Evolutionary conservation across 106 monocot species (phyloP).

Genomic region (Hemerocallis citrina): DNA sequence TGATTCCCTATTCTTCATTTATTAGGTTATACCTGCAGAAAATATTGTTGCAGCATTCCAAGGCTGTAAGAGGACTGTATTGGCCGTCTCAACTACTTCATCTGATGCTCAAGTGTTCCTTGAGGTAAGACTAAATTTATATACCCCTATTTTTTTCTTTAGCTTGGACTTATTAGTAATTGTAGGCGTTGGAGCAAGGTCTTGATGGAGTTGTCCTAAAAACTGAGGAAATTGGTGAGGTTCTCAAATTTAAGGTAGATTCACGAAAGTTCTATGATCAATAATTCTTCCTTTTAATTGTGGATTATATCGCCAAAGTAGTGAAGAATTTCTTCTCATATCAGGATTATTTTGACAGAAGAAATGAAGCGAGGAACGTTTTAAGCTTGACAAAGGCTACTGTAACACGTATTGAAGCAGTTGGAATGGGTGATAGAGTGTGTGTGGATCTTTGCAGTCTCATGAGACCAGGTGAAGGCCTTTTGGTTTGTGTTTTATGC

Average conservation of each 20-base stretch:
- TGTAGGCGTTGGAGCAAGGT: constrained; percentile 81
- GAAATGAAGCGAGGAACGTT: constrained; percentile 29
- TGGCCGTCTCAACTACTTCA: constrained; percentile 64
- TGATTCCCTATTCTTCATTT: constrained; percentile 6
- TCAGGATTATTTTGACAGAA: constrained; percentile 85
- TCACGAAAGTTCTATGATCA: neutral
- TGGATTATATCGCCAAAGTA: constrained; percentile 1
- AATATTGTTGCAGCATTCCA: constrained; percentile 88
- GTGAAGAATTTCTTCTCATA: neutral
- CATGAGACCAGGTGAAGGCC: constrained; percentile 85
- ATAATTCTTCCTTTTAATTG: constrained; percentile 1
- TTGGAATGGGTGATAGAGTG: constrained; percentile 86
- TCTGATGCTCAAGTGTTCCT: constrained; percentile 69
- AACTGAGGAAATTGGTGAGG: constrained; percentile 48
- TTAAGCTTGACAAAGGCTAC: constrained; percentile 47
- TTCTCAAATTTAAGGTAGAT: constrained; percentile 65
- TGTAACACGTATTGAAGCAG: constrained; percentile 37
- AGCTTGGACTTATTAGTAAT: constrained; percentile 1
- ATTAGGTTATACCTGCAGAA: constrained; percentile 84
- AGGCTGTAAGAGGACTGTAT: constrained; percentile 39
- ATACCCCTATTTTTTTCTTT: too few relatives aligned
- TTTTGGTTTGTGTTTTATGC: constrained; percentile 46
- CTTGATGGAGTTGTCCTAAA: constrained; percentile 79
- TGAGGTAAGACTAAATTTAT: constrained; percentile 33
- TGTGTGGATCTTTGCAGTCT: constrained; percentile 89